Base-by-base conservation (phyloP, 108 stramenopile species). In the Nannochloropsis gaditana region DNA sequence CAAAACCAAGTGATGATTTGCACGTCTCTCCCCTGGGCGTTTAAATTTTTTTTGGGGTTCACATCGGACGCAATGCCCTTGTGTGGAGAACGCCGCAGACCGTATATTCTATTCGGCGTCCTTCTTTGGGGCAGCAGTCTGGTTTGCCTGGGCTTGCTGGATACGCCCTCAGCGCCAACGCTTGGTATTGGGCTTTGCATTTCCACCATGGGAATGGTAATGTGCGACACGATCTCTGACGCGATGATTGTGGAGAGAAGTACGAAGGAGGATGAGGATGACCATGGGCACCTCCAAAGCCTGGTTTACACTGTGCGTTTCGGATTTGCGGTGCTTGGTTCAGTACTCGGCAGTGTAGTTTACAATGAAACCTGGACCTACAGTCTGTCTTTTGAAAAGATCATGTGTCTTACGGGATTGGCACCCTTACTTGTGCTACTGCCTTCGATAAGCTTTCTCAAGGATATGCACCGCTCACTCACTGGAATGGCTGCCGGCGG, bases 11-110 rank as follows among this genome's bases (percentile, higher is more conserved):
- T 82, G 11, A 43, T 10, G 11, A 82, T 82, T 17, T 82, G 42
- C 42, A 42, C 15, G 43, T 43, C 81, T 17, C 81, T 82, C 17
- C 81, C 81, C 17, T 82, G 81, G 81, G 42, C 81, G 17, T 82
- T 82, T 1, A 82, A 82, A 44, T 15, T 82, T 15, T 43, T 82
- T 15, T 82, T 82, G 15, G 81, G 81, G 11, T 82, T 82, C 43
- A 82, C 43, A 15, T 15, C 11, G 10, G 81, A 82, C 17, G 81
- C 43, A 82, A 10, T 82, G 81, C 81, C 81, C 42, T 15, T 82
- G 15, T 43, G 43, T 17, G 81, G 81, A 17, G 43, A 43, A 1
- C 81, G 43, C 11, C 42, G 81, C 10, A 10, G 43, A 44, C 81
- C 81, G 10, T 82, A 82, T 17, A 50, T 50, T 15, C 15, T 50